phyloP scores from a whole-genome alignment of 257 asterid genomes.

The Solanum neorickii region DNA sequence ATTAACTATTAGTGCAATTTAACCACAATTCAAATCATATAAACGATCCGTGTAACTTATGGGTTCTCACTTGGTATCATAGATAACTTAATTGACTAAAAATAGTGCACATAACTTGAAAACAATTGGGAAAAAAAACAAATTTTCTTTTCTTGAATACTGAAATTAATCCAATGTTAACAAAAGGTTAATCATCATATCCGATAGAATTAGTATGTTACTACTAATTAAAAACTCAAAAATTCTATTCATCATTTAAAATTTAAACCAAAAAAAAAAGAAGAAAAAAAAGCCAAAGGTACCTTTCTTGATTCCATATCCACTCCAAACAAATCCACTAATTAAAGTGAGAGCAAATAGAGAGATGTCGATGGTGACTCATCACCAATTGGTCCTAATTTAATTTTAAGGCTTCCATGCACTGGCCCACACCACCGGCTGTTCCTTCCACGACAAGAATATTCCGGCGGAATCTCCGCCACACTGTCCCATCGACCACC shows the following conservation, averaged over 20 bases:
- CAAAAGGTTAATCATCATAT: background rate
- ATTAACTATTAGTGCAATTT: background rate
- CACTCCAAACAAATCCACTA: slow-evolving; percentile 19
- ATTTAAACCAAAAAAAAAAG: background rate
- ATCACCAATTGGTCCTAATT: background rate
- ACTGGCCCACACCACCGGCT: slow-evolving; percentile 98
- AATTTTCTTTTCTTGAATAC: background rate
- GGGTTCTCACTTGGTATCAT: background rate
- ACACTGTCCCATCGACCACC: slow-evolving; percentile 80
- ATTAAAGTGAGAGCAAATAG: slow-evolving; percentile 21
- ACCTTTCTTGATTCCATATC: slow-evolving; percentile 13
- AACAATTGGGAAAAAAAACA: background rate
- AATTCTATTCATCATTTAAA: background rate
- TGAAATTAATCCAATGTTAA: background rate
- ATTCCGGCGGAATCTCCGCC: slow-evolving; percentile 58
- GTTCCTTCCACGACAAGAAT: slow-evolving; percentile 93
- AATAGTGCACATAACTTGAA: background rate
- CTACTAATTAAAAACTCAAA: background rate
- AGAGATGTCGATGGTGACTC: slow-evolving; percentile 1
- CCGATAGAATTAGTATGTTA: background rate
- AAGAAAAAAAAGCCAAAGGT: background rate
- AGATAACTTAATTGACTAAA: background rate
- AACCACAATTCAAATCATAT: background rate
- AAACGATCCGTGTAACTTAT: background rate
- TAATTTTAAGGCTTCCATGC: slow-evolving; percentile 78